Evolutionary conservation across 495 filamentous ascomycete species (phyloP), one percentile per base, ranked within the genome.

Genomic region (Penicillium robsamsonii): DNA sequence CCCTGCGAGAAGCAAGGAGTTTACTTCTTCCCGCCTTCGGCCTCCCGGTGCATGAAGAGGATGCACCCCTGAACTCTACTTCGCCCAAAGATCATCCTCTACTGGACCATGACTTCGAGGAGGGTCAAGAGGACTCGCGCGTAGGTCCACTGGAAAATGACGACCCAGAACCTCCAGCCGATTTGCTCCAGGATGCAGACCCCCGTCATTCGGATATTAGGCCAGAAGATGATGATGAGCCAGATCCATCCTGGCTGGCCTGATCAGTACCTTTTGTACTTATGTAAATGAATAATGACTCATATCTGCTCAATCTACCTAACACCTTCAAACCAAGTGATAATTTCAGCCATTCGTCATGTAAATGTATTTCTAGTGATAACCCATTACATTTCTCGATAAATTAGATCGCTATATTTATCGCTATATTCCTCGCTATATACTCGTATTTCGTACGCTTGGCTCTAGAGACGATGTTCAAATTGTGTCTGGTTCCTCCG

Each of bases 1-100:
- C 95, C 8, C 84, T 96, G 50, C 77, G 71, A 48, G 85, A 92
- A 63, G 89, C 87, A 10, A 78, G 81, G 53, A 72, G 72, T 2
- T 79, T 96, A 58, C 73, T 97, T 47, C 71, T 80, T 31, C 77
- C 73, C 17, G 77, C 46, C 9, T 68, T 61, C 46, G 62, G 59
- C 43, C 44, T 67, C 31, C 43, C 66, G 33, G 45, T 53, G 17
- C 42, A 56, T 17, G 49, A 55, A n/a, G 35, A 59, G 25, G 51
- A 50, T 15, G 2, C 46, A 37, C 46, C 45, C 17, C n/a, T 44
- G n/a, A 45, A 43, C 10, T 50, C 64, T 7, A 44, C 53, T 15
- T 31, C 62, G 12, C 35, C 27, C 31, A 38, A 46, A 9, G 45
- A 46, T 43, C 18, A 55, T 9, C 17, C 57, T 9, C 58, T 61